phyloP scores from a whole-genome alignment of 805 yeast genomes.

The Kodamaea hsintzibuensis region DNA sequence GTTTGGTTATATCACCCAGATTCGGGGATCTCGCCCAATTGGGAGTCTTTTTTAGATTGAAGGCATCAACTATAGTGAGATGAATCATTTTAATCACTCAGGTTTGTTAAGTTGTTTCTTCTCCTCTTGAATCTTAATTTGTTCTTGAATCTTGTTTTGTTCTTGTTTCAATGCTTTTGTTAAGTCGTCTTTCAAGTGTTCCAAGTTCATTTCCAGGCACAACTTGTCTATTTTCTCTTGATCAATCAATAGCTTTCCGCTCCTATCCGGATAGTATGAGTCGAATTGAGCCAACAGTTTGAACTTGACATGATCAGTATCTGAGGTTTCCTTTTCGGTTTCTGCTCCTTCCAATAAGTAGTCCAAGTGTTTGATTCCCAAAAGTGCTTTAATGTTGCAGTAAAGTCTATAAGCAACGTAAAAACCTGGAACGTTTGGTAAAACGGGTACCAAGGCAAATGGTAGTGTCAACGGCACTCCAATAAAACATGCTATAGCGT shows the following conservation, averaged over 20 bases:
- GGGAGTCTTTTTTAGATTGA: not conserved
- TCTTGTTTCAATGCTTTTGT: slow-evolving; percentile 56
- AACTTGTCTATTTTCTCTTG: slow-evolving; percentile 48
- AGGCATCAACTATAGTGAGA: no score
- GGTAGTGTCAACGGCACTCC: slow-evolving; percentile 81
- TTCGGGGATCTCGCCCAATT: not conserved
- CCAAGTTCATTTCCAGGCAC: slow-evolving; percentile 45
- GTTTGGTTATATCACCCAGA: no score
- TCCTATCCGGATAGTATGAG: not conserved
- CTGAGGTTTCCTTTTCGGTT: slow-evolving; percentile 6
- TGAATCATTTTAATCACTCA: no score
- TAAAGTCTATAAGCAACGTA: slow-evolving; percentile 79
- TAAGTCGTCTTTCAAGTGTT: slow-evolving; percentile 45
- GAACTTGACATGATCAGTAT: slow-evolving; percentile 27
- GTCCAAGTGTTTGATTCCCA: slow-evolving; percentile 70
- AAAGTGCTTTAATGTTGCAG: slow-evolving; percentile 77
- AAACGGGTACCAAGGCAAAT: slow-evolving; percentile 74
- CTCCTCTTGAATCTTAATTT: not conserved
- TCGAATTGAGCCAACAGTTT: slow-evolving; percentile 20
- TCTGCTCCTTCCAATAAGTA: slow-evolving; percentile 46
- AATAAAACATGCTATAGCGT: slow-evolving; percentile 52
- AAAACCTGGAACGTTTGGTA: slow-evolving; percentile 92
- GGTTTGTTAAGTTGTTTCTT: no score
- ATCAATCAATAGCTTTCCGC: slow-evolving; percentile 45
- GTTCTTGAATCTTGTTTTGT: slow-evolving; percentile 22